These are phyloP conservation scores for Echeveria elegans DNA, from an alignment of 164 flowering plant species.

Conservation along the genomic window DNA sequence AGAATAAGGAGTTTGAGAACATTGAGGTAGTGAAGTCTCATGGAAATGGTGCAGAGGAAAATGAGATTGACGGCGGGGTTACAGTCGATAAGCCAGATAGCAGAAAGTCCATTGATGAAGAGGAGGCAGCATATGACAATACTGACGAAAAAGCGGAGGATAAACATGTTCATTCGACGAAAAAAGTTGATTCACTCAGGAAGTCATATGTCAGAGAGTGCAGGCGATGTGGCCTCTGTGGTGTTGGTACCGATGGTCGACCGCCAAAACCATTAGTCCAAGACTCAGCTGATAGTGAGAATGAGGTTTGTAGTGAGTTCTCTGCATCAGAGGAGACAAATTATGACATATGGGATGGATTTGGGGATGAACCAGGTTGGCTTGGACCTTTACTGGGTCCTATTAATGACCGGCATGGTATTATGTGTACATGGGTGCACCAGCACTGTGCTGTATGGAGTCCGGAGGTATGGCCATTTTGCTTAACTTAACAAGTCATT, in stretches of 20 bases:
- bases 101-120: conserved; percentile 10
- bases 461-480: conserved; percentile 70
- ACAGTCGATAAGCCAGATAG: conserved; percentile 13
- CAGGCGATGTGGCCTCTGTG: conserved; percentile 88
- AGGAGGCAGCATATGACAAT: conserved; percentile 19
- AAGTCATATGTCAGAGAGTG: conserved; percentile 53
- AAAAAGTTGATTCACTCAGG: conserved; percentile 11
- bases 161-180: conserved; percentile 7
- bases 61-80: conserved; percentile 16
- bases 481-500: not conserved
- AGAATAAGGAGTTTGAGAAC: conserved; percentile 13
- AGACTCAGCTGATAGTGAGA: conserved; percentile 64
- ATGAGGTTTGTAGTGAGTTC: conserved; percentile 67
- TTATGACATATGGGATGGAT: conserved; percentile 95
- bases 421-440: conserved; percentile 96
- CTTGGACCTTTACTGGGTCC: conserved; percentile 96
- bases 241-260: conserved; percentile 80
- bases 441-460: conserved; percentile 99
- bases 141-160: conserved; percentile 16
- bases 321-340: conserved; percentile 77
- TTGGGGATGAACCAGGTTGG: conserved; percentile 96
- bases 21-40: conserved; percentile 16
- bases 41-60: conserved; percentile 14
- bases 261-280: conserved; percentile 67
- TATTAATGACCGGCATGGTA: conserved; percentile 82